Conservation (phyloP, 2,329 filamentous ascomycete species). For the Fusarium sambucinum region DNA sequence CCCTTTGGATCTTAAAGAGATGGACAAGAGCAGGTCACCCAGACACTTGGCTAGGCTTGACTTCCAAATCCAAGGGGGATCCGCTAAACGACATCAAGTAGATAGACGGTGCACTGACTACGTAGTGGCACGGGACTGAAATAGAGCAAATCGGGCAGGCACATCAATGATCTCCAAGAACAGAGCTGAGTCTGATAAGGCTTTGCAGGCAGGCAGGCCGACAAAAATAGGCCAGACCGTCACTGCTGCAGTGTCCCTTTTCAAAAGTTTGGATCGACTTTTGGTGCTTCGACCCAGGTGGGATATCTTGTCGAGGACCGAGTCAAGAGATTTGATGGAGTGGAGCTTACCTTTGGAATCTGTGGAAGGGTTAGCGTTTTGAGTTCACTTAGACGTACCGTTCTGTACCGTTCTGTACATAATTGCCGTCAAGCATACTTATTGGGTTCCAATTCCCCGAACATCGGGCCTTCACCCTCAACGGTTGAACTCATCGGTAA, state of each 20-base stretch:
- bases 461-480: not conserved
- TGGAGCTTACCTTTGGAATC: constrained; percentile 24
- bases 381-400: not conserved
- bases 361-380: constrained; percentile 1
- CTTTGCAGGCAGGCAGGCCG: constrained; percentile 12
- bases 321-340: constrained; percentile 35
- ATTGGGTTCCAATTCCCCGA: constrained; percentile 19
- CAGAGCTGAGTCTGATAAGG: constrained; percentile 6
- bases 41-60: constrained; percentile 8
- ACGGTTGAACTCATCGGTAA: constrained; percentile 25
- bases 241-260: constrained; percentile 12
- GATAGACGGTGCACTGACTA: constrained; percentile 36
- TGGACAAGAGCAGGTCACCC: constrained; percentile 1
- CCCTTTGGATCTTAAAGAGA: too few species aligned
- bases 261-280: constrained; percentile 8
- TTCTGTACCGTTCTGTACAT: not conserved
- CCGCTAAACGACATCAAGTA: constrained; percentile 35
- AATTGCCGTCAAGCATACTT: not conserved
- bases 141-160: constrained; percentile 31
- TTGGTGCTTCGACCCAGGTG: constrained; percentile 10
- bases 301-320: constrained; percentile 26
- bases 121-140: constrained; percentile 31
- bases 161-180: constrained; percentile 33
- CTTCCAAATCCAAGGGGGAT: constrained; percentile 12
- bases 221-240: constrained; percentile 10